phyloP scores from a whole-genome alignment of 371 early-diverging fungal species.

The Batrachochytrium dendrobatidis region DNA sequence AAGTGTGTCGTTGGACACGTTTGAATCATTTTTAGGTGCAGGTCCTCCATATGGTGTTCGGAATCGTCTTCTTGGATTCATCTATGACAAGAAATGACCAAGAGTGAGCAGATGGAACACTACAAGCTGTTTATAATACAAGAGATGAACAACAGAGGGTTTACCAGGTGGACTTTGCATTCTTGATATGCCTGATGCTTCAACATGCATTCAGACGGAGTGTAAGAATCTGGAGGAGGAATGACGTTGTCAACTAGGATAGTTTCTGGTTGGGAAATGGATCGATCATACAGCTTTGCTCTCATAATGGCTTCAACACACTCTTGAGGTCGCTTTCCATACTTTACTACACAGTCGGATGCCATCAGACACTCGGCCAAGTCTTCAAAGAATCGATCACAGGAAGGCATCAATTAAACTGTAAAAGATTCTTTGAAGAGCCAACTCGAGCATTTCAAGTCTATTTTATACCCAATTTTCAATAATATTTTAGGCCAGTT shows the following conservation, averaged over 20 bases:
- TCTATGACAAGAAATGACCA: conserved; percentile 1
- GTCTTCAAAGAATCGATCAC: conserved; percentile 9
- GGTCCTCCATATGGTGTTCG: not conserved
- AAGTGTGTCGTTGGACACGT: not conserved
- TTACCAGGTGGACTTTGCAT: conserved; percentile 2
- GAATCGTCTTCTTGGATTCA: not conserved
- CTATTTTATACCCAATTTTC: too few relatives aligned
- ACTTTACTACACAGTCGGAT: conserved; percentile 6
- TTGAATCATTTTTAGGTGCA: not conserved
- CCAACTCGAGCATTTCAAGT: too few relatives aligned
- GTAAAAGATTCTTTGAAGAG: too few relatives aligned
- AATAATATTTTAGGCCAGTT: too few relatives aligned
- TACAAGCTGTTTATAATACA: not conserved
- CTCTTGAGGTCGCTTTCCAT: conserved; percentile 6
- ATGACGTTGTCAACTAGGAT: not conserved
- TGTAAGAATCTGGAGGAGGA: not conserved
- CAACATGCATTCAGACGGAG: not conserved
- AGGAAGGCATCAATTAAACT: conserved; percentile 10
- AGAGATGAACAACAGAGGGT: not conserved
- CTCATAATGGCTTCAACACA: conserved; percentile 6
- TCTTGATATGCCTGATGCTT: not conserved
- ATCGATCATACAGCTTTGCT: conserved; percentile 1
- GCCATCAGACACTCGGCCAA: conserved; percentile 10
- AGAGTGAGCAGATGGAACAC: not conserved
- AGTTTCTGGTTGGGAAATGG: not conserved